Base-by-base conservation (phyloP, 768 basidiomycete genomes). In the Strobilomyces dryophilus region DNA sequence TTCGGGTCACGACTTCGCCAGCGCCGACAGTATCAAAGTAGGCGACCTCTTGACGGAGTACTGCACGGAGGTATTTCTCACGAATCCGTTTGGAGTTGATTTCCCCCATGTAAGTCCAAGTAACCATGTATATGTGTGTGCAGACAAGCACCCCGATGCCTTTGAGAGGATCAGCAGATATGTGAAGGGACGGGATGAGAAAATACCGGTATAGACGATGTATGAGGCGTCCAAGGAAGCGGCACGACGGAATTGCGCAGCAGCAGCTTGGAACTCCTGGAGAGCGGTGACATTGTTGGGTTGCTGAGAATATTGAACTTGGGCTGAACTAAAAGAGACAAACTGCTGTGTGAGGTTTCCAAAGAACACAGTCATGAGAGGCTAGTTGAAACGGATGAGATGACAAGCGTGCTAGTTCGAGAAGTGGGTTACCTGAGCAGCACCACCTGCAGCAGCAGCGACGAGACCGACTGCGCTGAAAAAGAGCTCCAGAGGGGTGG, bases 1-100 rank as follows among this genome's bases (percentile, higher is more conserved):
- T 97, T 41, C 93, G 83, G 11, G 93, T 95, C 0, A 94, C 87
- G n/a, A 98, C 86, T 66, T 97, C 95, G 53, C 95, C 95, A 5
- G 94, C 87, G 35, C 95, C 93, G 50, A 95, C 81, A n/a, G 85
- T 82, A 67, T 98, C 95, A 64, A 95, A 97, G 73, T 81, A 97
- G 14, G 86, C 84, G 58, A 95, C 85, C 54, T 92, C 85, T 65
- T 97, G 95, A 31, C 92, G 83, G 4, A 98, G 75, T 15, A 95
- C 73, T 3, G 27, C 27, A 4, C 8, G 27, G 27, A 27, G 27
- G 27, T 27, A 27, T 27, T 27, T 27, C 27, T 27, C 92, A 27
- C 95, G 83, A 39, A 97, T 78, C 29, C 94, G 83, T 63, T 87
- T 89, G 0, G 93, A 83, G 58, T 85, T 89, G 37, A 85, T 69